Percentiles rank a stretch among this genome's conserved stretches.
Evolutionary conservation across 345 rosid species (phyloP).

Genomic region (Rhodomyrtus tomentosa): DNA sequence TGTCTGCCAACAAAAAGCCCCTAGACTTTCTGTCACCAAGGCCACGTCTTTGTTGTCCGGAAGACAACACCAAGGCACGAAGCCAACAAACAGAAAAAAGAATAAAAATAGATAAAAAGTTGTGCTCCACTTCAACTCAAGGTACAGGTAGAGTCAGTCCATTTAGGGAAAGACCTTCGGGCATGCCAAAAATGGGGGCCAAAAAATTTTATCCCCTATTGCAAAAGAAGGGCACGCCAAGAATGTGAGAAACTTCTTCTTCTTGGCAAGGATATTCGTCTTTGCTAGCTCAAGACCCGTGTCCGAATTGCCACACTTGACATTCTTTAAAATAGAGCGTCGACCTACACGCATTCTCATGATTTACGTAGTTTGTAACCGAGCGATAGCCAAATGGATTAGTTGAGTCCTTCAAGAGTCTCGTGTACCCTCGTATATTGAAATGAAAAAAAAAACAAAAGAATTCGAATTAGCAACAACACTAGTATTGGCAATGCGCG

Average conservation of each 20-base stretch:
- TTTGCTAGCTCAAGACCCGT: rapidly evolving
- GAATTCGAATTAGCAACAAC: background rate
- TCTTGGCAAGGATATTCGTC: background rate
- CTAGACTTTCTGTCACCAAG: background rate
- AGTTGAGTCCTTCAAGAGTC: background rate
- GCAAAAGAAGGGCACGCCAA: background rate
- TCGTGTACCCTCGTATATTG: background rate
- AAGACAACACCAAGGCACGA: background rate
- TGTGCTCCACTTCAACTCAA: background rate
- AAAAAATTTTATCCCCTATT: background rate
- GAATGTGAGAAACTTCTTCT: background rate
- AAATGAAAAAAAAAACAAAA: background rate
- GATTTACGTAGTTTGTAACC: background rate
- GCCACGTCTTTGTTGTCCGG: background rate
- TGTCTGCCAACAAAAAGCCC: background rate
- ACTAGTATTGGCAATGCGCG: background rate
- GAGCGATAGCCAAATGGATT: background rate
- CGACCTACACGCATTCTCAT: rapidly evolving
- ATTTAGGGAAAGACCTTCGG: background rate
- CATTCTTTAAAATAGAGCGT: background rate
- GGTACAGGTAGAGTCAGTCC: background rate
- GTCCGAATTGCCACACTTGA: background rate
- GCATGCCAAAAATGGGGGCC: background rate
- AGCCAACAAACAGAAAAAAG: background rate
- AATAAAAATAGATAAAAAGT: background rate